These are phyloP conservation scores for Lagenidium giganteum DNA, from an alignment of 352 stramenopile genomes.

Conservation along the genomic window DNA sequence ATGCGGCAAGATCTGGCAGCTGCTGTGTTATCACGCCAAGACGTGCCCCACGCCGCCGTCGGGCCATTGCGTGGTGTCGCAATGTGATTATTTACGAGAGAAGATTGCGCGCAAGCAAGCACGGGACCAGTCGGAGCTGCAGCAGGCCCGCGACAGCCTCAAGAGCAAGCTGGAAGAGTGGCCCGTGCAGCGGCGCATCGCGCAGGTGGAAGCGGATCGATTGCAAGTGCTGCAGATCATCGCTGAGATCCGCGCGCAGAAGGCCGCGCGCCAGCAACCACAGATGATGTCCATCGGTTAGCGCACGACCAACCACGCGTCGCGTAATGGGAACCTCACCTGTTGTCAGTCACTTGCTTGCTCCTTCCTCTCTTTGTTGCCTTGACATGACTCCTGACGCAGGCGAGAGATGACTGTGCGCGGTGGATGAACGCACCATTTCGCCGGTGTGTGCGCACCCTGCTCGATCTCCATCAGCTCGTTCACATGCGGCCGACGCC, in stretches of 20 bases:
- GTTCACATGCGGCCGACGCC: no score
- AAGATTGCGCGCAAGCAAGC: constrained; percentile 80
- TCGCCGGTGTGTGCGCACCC: no score
- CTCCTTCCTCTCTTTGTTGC: no score
- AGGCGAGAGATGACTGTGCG: no score
- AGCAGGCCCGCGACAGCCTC: constrained; percentile 42
- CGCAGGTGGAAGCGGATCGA: constrained; percentile 72
- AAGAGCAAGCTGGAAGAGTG: constrained; percentile 55
- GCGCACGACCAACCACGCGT: no score
- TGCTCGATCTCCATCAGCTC: no score
- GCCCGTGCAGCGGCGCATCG: constrained; percentile 75
- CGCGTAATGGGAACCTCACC: no score
- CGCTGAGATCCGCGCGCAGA: constrained; percentile 58
- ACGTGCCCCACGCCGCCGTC: constrained; percentile 46
- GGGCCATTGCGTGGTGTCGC: constrained; percentile 67
- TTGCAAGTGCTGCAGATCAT: constrained; percentile 77
- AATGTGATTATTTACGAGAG: constrained; percentile 82
- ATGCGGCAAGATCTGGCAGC: constrained; percentile 81
- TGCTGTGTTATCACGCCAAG: constrained; percentile 86
- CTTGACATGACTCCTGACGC: no score
- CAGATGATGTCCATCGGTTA: constrained; percentile 4
- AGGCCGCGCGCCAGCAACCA: constrained; percentile 27
- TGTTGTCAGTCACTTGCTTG: no score
- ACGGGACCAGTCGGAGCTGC: constrained; percentile 50
- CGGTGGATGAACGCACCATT: no score